Conservation (phyloP, 164 flowering plant genomes). For the Hamamelis virginiana region DNA sequence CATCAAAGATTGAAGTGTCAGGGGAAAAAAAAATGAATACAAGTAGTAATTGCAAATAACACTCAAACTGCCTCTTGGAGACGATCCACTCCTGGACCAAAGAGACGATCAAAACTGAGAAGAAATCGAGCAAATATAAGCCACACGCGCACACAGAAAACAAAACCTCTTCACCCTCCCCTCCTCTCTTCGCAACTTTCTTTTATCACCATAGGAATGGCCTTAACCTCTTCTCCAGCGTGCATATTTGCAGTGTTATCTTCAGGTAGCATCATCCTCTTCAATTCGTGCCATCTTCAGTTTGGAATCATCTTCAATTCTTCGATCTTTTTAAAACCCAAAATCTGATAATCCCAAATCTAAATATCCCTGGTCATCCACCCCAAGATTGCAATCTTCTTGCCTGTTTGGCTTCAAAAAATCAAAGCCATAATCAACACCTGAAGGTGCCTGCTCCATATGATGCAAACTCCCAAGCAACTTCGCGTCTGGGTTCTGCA, state of each 20-base stretch:
- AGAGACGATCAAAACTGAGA: too few species aligned
- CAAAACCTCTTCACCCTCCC: too few species aligned
- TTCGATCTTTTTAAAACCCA: constrained; percentile 6
- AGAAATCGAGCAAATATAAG: too few species aligned
- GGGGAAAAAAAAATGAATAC: background rate
- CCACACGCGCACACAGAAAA: too few species aligned
- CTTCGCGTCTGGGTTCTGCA: constrained; percentile 43
- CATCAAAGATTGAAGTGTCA: background rate
- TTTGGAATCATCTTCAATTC: too few species aligned
- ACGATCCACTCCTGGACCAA: too few species aligned
- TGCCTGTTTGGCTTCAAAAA: constrained; percentile 29
- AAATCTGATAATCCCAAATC: constrained; percentile 23
- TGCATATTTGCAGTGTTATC: too few species aligned
- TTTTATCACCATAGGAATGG: too few species aligned
- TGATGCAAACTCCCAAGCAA: constrained; percentile 36
- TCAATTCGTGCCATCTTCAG: too few species aligned
- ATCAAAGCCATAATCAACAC: constrained; percentile 32
- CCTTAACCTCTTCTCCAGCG: too few species aligned
- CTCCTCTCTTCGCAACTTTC: too few species aligned
- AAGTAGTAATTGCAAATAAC: background rate
- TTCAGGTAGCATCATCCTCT: too few species aligned
- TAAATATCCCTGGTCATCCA: constrained; percentile 18
- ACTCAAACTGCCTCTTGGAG: background rate
- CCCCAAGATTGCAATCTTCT: constrained; percentile 10
- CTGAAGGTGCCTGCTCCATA: constrained; percentile 31